These are phyloP conservation scores for Juncus inflexus DNA, from an alignment of 176 grass and related monocot species.

Conservation along the genomic window DNA sequence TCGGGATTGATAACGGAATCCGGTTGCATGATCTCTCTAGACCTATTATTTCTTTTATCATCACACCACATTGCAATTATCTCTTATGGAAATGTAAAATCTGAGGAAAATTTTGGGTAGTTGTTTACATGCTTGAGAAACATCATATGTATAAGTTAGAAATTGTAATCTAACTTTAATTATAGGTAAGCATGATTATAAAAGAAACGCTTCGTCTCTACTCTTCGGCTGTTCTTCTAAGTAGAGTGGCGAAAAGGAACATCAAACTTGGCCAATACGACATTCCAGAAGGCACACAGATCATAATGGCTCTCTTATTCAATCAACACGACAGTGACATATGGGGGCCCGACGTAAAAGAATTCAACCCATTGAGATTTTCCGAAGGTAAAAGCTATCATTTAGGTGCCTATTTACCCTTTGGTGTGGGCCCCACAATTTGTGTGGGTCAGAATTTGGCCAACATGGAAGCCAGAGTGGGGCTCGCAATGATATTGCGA, in stretches of 20 bases:
- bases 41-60: too few species aligned
- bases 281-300: conserved; percentile 45
- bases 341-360: conserved; percentile 48
- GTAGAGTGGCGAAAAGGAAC: conserved; percentile 36
- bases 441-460: conserved; percentile 80
- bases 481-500: conserved; percentile 55
- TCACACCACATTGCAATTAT: too few species aligned
- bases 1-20: too few species aligned
- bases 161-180: not conserved
- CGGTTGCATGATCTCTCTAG: too few species aligned
- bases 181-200: conserved; percentile 61
- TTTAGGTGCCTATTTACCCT: conserved; percentile 63
- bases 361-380: conserved; percentile 72
- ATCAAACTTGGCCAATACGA: conserved; percentile 50
- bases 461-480: conserved; percentile 57
- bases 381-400: conserved; percentile 60
- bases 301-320: conserved; percentile 43
- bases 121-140: too few species aligned
- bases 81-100: too few species aligned
- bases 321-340: conserved; percentile 60
- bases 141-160: too few species aligned
- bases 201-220: conserved; percentile 90
- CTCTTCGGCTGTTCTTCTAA: conserved; percentile 43
- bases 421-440: conserved; percentile 56
- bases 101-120: too few species aligned